Evolutionary conservation across 2,329 filamentous ascomycete genomes (phyloP).

Genomic region (Fusarium sublunatum): DNA sequence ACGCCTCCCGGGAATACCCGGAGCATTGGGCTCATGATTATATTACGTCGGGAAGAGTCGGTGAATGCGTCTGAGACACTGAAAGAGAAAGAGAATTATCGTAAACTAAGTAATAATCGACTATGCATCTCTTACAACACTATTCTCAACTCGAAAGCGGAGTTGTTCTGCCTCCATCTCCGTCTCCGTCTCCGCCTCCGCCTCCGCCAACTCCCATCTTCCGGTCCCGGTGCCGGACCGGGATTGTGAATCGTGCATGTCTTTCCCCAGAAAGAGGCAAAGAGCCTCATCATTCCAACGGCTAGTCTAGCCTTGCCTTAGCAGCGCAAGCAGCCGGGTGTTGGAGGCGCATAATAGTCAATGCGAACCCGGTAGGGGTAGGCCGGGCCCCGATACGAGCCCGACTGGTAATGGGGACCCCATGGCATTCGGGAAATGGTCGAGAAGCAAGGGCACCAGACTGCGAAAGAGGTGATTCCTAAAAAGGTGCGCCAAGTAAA

Average conservation of each 20-base stretch:
- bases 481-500: not conserved
- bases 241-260: slow-evolving; percentile 19
- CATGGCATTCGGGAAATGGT: slow-evolving; percentile 2
- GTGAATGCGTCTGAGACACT: not conserved
- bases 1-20: slow-evolving; percentile 13
- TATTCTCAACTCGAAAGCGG: slow-evolving; percentile 1
- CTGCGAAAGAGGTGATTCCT: slow-evolving; percentile 1
- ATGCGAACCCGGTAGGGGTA: not conserved
- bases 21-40: slow-evolving; percentile 1
- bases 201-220: not conserved
- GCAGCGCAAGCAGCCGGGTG: not conserved
- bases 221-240: slow-evolving; percentile 36
- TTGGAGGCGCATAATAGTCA: not conserved
- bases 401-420: slow-evolving; percentile 13
- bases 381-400: slow-evolving; percentile 37
- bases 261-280: slow-evolving; percentile 37
- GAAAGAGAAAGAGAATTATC: not conserved
- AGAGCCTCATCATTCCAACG: slow-evolving; percentile 21
- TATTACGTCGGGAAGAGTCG: slow-evolving; percentile 23
- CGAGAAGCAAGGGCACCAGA: slow-evolving; percentile 1
- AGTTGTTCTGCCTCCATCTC: not conserved
- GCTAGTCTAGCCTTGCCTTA: not conserved
- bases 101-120: not conserved
- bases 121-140: not conserved
- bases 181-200: not conserved